Evolutionary conservation across 2,329 filamentous ascomycete genomes (phyloP).

Genomic region (Byssoonygena ceratinophila): DNA sequence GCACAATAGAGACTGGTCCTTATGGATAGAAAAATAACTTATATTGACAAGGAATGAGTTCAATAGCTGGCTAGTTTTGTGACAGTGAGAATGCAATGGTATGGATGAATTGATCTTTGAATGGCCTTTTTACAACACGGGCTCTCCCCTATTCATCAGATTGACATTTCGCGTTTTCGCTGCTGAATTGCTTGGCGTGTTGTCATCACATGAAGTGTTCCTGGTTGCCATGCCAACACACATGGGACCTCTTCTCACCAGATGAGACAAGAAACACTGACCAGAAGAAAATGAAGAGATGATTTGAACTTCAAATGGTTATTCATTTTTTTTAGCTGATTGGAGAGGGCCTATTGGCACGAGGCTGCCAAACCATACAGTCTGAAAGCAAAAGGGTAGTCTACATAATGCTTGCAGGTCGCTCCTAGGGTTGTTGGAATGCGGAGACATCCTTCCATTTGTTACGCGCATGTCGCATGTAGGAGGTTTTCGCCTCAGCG

Average conservation of each 20-base stretch:
- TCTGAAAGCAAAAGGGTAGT: not conserved
- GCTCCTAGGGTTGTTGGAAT: constrained; percentile 20
- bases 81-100: not conserved
- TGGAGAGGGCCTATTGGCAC: not conserved
- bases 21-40: not conserved
- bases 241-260: not conserved
- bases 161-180: not conserved
- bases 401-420: not conserved
- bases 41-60: not conserved
- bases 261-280: not conserved
- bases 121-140: not conserved
- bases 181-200: constrained; percentile 4
- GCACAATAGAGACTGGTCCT: not conserved
- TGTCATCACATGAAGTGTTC: not conserved
- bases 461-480: constrained; percentile 33
- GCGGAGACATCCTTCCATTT: constrained; percentile 34
- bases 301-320: not conserved
- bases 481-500: constrained; percentile 41
- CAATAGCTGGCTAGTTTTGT: not conserved
- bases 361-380: not conserved
- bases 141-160: not conserved
- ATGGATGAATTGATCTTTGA: not conserved
- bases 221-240: constrained; percentile 7
- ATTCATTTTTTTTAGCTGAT: constrained; percentile 1
- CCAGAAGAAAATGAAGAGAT: not conserved